Evolutionary conservation across 371 early-diverging fungal species (phyloP), one percentile per base, ranked within the genome.

Genomic region (Mucor sp.): DNA sequence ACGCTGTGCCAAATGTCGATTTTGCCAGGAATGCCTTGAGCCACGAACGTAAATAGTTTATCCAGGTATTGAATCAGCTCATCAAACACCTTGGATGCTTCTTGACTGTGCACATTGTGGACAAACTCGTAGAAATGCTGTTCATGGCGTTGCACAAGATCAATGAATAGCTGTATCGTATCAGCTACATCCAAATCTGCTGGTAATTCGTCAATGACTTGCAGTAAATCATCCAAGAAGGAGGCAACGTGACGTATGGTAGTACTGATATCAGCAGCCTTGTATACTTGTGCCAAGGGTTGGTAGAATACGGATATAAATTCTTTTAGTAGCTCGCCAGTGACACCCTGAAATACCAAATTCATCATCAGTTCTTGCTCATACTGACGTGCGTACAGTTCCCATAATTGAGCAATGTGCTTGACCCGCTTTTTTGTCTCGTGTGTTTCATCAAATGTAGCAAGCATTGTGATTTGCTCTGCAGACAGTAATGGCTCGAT

Each of bases 211-310:
- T 88, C 82, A 9, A 88, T 74, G 12, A 84, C 71, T 37, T 79
- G 60, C 43, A 90, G 74, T 50, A 90, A 66, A 65, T 90, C 89
- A 41, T 89, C 87, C 7, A 82, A 72, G 68, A 90, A 90, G 12
- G 69, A 71, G 23, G 83, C 71, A 7, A 87, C 71, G 47, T 90
- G 87, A 58, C 83, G 73, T 37, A 90, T 72, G 15, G 85, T 86
- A 19, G 86, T 88, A 3, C 86, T 80, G 28, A 90, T 86, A 70
- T 89, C 87, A 11, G 90, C 90, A 4, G 87, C 83, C 70, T 85
- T 87, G 74, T 90, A 90, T 4, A 90, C 87, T 64, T 87, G 76
- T 8, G 87, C 87, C 39, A 90, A 63, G 2, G 90, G 90, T 57
- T 86, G 79, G 65, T 90, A 90, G 60, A 90, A 89, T 9, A 89